Evolutionary conservation across 129 eudicot species (phyloP).

Genomic region (Artemisia tridentata): DNA sequence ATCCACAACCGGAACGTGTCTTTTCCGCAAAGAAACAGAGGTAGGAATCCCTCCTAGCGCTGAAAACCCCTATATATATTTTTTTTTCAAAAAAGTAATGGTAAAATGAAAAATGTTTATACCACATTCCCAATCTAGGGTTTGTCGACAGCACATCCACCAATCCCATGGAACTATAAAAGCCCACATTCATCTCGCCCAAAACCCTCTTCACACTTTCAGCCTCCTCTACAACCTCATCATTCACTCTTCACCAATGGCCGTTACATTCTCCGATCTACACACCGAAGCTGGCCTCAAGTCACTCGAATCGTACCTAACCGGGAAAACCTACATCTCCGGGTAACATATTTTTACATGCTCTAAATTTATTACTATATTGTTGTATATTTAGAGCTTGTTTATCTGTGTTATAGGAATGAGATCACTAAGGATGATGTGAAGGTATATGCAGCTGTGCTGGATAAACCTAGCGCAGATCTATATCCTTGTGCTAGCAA

Average conservation of each 20-base stretch:
- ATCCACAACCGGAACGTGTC: no score
- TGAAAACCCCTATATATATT: no score
- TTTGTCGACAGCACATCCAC: no score
- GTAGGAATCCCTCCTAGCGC: no score
- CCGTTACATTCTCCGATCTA: slow-evolving; percentile 79
- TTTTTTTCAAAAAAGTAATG: no score
- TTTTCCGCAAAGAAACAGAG: no score
- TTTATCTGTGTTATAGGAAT: slow-evolving; percentile 33
- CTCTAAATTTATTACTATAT: background rate
- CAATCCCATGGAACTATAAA: no score
- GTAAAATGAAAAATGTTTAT: no score
- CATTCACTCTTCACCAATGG: slow-evolving; percentile 38
- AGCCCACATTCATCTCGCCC: no score
- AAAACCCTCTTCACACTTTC: background rate
- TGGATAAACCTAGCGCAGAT: slow-evolving; percentile 55
- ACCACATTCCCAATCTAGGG: no score
- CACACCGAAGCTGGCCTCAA: slow-evolving; percentile 85
- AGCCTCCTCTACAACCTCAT: slow-evolving; percentile 21
- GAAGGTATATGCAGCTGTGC: slow-evolving; percentile 76
- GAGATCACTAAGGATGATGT: slow-evolving; percentile 75
- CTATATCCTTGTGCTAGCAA: slow-evolving; percentile 72
- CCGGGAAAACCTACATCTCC: slow-evolving; percentile 74
- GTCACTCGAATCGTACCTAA: slow-evolving; percentile 57
- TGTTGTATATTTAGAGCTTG: background rate
- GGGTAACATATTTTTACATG: slow-evolving; percentile 39